Evolutionary conservation across 164 flowering plant genomes (phyloP).

Genomic region (Aristolochia californica): DNA sequence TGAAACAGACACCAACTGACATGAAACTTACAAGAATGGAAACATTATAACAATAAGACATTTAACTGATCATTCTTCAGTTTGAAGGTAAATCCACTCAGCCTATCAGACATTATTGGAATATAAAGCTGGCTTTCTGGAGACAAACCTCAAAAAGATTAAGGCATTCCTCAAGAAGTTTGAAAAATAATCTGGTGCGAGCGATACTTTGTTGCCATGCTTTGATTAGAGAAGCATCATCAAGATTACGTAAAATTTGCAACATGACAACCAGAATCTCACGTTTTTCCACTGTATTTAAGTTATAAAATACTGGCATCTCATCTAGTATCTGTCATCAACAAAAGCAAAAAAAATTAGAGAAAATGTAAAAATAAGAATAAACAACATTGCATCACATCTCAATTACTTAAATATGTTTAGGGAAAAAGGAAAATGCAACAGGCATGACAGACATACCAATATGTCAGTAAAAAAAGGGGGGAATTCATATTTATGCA

Average conservation of each 20-base stretch:
- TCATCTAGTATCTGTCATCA: constrained; percentile 96
- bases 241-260: constrained; percentile 91
- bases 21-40: no score
- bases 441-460: no score
- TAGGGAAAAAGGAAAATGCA: no score
- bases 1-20: no score
- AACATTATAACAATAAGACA: no score
- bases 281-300: constrained; percentile 82
- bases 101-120: no score
- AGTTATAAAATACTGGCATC: constrained; percentile 97
- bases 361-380: not conserved
- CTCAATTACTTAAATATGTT: not conserved
- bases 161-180: constrained; percentile 87
- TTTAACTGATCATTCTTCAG: no score
- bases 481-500: no score
- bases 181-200: constrained; percentile 93
- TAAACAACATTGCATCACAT: not conserved
- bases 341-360: constrained; percentile 10
- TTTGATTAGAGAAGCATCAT: constrained; percentile 86
- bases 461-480: no score
- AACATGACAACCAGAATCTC: constrained; percentile 72
- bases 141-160: constrained; percentile 75
- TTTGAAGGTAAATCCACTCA: no score
- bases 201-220: constrained; percentile 99
- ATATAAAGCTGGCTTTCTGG: not conserved